A percentile compares a stretch with the other conserved stretches of the same genome.
Conservation (phyloP, 2,329 filamentous ascomycete genomes). For the Lecanoromycetidae sp. region DNA sequence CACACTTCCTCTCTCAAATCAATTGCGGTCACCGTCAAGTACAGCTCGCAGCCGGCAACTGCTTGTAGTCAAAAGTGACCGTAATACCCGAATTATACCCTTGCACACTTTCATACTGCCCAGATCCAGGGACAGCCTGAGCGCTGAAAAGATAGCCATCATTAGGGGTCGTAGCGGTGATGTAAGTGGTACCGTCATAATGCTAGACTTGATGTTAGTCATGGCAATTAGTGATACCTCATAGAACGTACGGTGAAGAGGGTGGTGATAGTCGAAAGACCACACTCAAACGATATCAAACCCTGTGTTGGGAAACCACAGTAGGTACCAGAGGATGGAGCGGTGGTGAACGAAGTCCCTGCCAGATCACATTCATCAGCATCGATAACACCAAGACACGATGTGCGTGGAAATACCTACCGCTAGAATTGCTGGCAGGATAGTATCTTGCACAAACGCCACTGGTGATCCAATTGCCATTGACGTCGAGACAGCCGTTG, state of each 20-base stretch:
- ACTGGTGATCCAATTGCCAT: neutral
- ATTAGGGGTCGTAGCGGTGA: neutral
- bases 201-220: neutral
- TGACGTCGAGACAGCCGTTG: neutral
- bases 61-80: neutral
- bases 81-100: neutral
- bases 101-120: neutral
- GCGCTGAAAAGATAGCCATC: neutral
- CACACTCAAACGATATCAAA: neutral
- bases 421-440: neutral
- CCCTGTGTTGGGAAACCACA: neutral
- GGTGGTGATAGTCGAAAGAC: too few relatives aligned
- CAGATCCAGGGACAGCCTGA: neutral
- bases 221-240: too few relatives aligned
- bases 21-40: too few relatives aligned
- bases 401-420: neutral
- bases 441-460: neutral
- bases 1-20: too few relatives aligned
- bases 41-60: slow-evolving; percentile 16
- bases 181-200: neutral
- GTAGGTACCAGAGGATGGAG: too few relatives aligned
- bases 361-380: too few relatives aligned
- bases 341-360: neutral
- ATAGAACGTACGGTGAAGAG: too few relatives aligned
- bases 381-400: too few relatives aligned